Evolutionary conservation across 2,329 filamentous ascomycete genomes (phyloP), one percentile per base, ranked within the genome.

Genomic region (Trichothecium sympodiale): DNA sequence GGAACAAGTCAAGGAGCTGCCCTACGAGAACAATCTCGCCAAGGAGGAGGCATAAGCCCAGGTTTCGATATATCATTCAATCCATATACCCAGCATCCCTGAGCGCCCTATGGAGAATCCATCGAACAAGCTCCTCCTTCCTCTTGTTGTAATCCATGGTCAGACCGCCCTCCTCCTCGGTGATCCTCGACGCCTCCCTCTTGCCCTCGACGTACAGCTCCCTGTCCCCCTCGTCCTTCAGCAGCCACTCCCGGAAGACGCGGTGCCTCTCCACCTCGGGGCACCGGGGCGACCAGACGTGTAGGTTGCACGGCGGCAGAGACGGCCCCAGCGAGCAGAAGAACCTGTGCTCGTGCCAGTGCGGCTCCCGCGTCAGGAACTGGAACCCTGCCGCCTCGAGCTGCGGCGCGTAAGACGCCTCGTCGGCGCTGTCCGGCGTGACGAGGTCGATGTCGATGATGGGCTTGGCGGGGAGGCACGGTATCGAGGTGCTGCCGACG

Each of bases 391-490:
- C 56, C 0, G 45, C 41, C 43, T 69, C 63, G 4, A 71, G 61
- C 3, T 48, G 48, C 3, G 54, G 44, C 7, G 60, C 62, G 40
- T 71, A 71, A 2, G 49, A 47, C 2, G 41, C 47, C 43, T 72
- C 67, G 28, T 61, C 54, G 9, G 43, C 42, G 17, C 57, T 39
- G 33, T 68, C 53, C 3, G 45, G 33, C 7, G 73, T 55, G 4
- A 62, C 53, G 8, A 73, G 49, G 43, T 73, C 70, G 18, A 74
- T 56, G 45, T 74, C 69, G 32, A 74, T 66, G 32, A 71, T 51
- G 20, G 57, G 54, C 50, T 74, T 73, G 31, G 70, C 69, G 0
- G 64, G 55, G 4, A 74, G 57, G 7, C 50, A 53, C 0, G 65
- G 64, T 6, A 74, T 54, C 34, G 63, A 65, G 18, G 70, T 73